Evolutionary conservation across 768 basidiomycete genomes (phyloP), one percentile per base, ranked within the genome.

Genomic region (Leucosporidium creatinivorum): DNA sequence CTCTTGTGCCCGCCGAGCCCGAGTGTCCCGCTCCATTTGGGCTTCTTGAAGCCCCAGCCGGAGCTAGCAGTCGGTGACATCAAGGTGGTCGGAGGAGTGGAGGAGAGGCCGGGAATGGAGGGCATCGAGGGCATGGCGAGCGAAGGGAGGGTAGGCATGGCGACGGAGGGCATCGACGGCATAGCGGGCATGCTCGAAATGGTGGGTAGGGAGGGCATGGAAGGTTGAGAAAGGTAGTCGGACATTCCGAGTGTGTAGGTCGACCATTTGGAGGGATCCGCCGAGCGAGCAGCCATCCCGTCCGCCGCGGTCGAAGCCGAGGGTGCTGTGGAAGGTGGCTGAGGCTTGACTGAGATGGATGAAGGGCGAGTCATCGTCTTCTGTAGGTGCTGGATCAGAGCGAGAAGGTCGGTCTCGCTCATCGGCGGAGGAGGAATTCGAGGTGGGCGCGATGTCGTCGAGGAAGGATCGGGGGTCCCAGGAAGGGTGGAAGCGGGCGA

Each of bases 371-470:
- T 57, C 13, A 58, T 18, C 12, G 31, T 26, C 1, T 26, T 6
- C 12, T 50, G 50, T n/a, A 68, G 44, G 28, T 59, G 52, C 15
- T 61, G 62, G 23, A 63, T 58, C 28, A 68, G 67, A 19, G 61
- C 61, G 50, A 63, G 49, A 6, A 68, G 62, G 51, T 68, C 67
- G 4, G 23, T 54, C 5, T 60, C 44, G 5, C 57, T 28, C 18
- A 68, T 50, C 1, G 57, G 58, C 12, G 67, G 67, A 0, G 67
- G 62, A 15, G 61, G 15, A 21, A 30, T 12, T 21, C 48, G 30
- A 21, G 47, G n/a, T 23, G 59, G 33, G 8, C 47, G 25, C 25
- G 51, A 25, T 1, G 62, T 23, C 4, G 54, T 31, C 18, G 39
- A 3, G 26, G 30, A 25, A 13, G 56, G 1, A 15, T 7, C 25